These are phyloP conservation scores for Xylariaceae sp. DNA, from an alignment of 2,329 filamentous ascomycete species.

Conservation along the genomic window DNA sequence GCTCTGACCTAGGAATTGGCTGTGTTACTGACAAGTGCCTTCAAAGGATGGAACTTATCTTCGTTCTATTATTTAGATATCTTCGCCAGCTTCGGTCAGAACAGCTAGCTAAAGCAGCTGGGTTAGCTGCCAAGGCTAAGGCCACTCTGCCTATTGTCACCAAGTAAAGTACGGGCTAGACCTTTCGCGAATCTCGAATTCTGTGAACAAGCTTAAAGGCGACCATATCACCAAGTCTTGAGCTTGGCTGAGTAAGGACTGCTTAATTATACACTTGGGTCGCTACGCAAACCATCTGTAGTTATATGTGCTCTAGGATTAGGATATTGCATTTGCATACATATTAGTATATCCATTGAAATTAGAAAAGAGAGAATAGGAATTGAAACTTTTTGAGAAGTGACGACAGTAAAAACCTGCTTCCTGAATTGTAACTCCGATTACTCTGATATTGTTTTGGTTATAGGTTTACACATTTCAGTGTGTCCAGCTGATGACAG, in stretches of 20 bases:
- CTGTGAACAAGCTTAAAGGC: background rate
- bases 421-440: no score
- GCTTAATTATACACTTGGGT: background rate
- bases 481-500: background rate
- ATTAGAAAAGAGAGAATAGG: background rate
- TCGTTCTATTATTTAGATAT: conserved; percentile 85
- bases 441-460: no score
- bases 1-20: background rate
- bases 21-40: conserved; percentile 24
- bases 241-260: background rate
- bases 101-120: conserved; percentile 71
- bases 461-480: no score
- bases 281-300: background rate
- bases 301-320: conserved; percentile 2
- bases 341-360: background rate
- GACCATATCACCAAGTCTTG: background rate
- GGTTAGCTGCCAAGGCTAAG: conserved; percentile 66
- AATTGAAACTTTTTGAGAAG: no score
- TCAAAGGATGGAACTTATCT: conserved; percentile 80
- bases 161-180: conserved; percentile 43
- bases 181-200: background rate
- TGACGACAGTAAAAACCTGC: no score
- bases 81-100: conserved; percentile 72
- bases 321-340: conserved; percentile 6
- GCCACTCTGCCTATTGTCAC: conserved; percentile 43